Evolutionary conservation across 208 protist genomes (phyloP).

Genomic region (Leptomonas pyrrhocoris): DNA sequence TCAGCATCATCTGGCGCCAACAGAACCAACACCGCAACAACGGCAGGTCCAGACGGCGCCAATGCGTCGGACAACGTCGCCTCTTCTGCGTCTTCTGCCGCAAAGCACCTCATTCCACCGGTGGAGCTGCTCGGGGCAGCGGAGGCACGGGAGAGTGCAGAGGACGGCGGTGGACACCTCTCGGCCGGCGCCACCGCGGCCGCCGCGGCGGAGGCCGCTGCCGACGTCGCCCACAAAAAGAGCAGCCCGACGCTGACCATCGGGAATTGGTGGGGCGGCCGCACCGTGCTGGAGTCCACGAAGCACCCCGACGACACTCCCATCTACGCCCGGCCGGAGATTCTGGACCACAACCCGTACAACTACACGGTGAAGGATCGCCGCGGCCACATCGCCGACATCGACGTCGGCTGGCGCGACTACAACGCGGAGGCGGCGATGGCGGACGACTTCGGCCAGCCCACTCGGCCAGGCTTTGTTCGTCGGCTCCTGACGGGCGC

Average conservation of each 20-base stretch:
- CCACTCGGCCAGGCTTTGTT: conserved; percentile 29
- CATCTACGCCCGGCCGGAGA: conserved; percentile 38
- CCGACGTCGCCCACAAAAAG: not conserved
- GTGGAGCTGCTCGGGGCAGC: conserved; percentile 2
- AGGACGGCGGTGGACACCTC: not conserved
- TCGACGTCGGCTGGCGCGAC: conserved; percentile 76
- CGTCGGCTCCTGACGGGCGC: conserved; percentile 33
- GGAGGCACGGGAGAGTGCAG: not conserved
- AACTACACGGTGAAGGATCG: conserved; percentile 60
- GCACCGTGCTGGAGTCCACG: conserved; percentile 18
- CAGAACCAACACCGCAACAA: not conserved
- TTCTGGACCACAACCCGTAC: conserved; percentile 57
- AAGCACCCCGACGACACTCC: conserved; percentile 30
- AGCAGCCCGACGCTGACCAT: conserved; percentile 10
- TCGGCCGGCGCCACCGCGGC: conserved; percentile 9
- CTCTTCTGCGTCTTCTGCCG: not conserved
- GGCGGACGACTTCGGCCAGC: conserved; percentile 42
- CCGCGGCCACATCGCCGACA: conserved; percentile 53
- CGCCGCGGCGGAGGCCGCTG: conserved; percentile 5
- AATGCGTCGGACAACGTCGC: not conserved
- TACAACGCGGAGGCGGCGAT: conserved; percentile 57
- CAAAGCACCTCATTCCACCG: conserved; percentile 1
- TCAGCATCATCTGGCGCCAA: not conserved
- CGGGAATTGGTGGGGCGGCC: conserved; percentile 28
- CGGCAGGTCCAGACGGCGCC: not conserved